Conservation (phyloP, 2,329 filamentous ascomycete genomes). For the Pseudonectria foliicola region DNA sequence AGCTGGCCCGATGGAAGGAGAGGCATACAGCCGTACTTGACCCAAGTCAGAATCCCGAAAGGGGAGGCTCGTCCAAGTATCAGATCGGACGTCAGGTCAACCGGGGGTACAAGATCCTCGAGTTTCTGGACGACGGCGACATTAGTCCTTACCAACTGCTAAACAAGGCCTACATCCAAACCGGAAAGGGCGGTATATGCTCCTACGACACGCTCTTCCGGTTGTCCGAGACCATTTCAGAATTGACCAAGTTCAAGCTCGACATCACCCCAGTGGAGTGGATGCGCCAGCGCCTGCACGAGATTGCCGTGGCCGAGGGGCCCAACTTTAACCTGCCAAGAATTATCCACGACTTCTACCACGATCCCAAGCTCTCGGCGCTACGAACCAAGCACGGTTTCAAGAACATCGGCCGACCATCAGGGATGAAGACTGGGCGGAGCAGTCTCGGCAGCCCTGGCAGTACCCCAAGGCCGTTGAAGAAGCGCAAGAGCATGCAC, state of each 20-base stretch:
- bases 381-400: conserved; percentile 47
- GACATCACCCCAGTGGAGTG: conserved; percentile 47
- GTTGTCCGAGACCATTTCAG: conserved; percentile 45
- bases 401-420: conserved; percentile 51
- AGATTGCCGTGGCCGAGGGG: conserved; percentile 37
- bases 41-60: conserved; percentile 25
- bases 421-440: conserved; percentile 33
- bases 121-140: conserved; percentile 42
- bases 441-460: conserved; percentile 17
- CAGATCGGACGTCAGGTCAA: conserved; percentile 50
- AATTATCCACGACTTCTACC: conserved; percentile 48
- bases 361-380: conserved; percentile 44
- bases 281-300: conserved; percentile 49
- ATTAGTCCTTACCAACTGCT: conserved; percentile 52
- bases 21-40: conserved; percentile 36
- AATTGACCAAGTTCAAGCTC: conserved; percentile 46
- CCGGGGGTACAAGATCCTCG: conserved; percentile 44
- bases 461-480: conserved; percentile 18
- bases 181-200: conserved; percentile 32
- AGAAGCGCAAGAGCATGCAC: conserved; percentile 29
- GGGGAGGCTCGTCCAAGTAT: conserved; percentile 38
- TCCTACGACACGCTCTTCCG: conserved; percentile 53
- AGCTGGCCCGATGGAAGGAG: conserved; percentile 40
- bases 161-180: conserved; percentile 41
- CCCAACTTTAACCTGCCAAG: conserved; percentile 43